Evolutionary conservation across 1,139 yeast species (phyloP).

Genomic region (Taphrina wiesneri): DNA sequence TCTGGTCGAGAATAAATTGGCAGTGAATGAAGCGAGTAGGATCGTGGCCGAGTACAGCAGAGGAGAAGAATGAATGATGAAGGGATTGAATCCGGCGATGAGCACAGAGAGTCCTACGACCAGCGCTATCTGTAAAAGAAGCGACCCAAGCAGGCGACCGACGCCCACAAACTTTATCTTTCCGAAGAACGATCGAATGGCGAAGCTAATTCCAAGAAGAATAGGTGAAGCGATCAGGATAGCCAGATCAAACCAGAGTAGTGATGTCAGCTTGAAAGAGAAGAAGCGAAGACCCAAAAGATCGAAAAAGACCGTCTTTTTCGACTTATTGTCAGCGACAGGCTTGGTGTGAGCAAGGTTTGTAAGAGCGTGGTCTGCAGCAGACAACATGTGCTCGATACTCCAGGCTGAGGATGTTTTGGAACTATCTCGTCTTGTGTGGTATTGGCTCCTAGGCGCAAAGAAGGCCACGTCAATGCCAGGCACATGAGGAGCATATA

Average conservation of each 20-base stretch:
- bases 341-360: conserved; percentile 38
- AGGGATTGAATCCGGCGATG: conserved; percentile 38
- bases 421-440: conserved; percentile 72
- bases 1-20: conserved; percentile 27
- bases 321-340: conserved; percentile 34
- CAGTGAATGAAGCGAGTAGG: conserved; percentile 38
- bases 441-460: conserved; percentile 79
- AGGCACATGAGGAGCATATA: conserved; percentile 58
- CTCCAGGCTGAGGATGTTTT: conserved; percentile 53
- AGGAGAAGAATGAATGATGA: conserved; percentile 39
- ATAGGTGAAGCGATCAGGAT: conserved; percentile 40
- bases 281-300: conserved; percentile 11
- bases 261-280: conserved; percentile 36
- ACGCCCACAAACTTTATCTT: conserved; percentile 39
- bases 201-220: conserved; percentile 34
- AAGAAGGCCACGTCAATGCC: conserved; percentile 80
- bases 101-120: conserved; percentile 38
- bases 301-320: conserved; percentile 40
- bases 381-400: conserved; percentile 40
- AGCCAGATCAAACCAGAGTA: conserved; percentile 38
- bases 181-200: conserved; percentile 44
- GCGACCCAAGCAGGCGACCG: conserved; percentile 37
- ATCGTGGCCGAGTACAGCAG: conserved; percentile 37
- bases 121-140: conserved; percentile 38
- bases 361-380: conserved; percentile 39